phyloP scores from a whole-genome alignment of 2,329 filamentous ascomycete genomes.

The Westerdykella ornata region DNA sequence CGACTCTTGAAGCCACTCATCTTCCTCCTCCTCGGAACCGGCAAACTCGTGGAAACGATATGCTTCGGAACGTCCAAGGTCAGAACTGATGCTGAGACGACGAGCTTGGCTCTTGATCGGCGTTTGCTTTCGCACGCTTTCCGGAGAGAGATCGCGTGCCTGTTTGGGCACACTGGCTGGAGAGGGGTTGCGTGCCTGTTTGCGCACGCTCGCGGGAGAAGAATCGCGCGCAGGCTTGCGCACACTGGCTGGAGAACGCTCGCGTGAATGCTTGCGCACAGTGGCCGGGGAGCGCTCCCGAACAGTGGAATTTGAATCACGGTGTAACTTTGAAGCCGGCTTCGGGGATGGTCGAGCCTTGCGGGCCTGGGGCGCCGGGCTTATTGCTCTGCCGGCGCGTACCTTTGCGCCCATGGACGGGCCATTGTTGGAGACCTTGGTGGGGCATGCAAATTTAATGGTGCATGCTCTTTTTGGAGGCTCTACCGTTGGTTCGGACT shows the following conservation, averaged over 20 bases:
- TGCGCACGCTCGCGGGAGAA: not conserved
- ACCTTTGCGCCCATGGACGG: slow-evolving; percentile 30
- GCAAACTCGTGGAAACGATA: slow-evolving; percentile 83
- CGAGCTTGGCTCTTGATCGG: slow-evolving; percentile 27
- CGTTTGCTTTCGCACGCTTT: not conserved
- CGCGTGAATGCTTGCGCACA: slow-evolving; percentile 30
- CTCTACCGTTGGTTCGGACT: slow-evolving; percentile 16
- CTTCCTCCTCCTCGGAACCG: slow-evolving; percentile 73
- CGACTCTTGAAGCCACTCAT: slow-evolving; percentile 82
- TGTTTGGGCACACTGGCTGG: not conserved
- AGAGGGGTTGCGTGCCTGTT: slow-evolving; percentile 1
- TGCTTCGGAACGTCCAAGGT: slow-evolving; percentile 49
- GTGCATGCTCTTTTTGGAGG: slow-evolving; percentile 51
- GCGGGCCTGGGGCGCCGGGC: slow-evolving; percentile 37
- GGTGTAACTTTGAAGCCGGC: slow-evolving; percentile 32
- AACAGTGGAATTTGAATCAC: slow-evolving; percentile 47
- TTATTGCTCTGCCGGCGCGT: slow-evolving; percentile 39
- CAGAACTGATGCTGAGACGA: slow-evolving; percentile 33
- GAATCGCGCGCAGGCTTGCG: not conserved
- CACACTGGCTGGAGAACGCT: not conserved
- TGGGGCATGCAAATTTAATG: slow-evolving; percentile 71
- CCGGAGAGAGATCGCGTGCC: not conserved
- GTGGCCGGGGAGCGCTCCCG: slow-evolving; percentile 44
- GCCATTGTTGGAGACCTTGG: slow-evolving; percentile 34
- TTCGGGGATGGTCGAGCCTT: slow-evolving; percentile 27